Conservation (phyloP, 31 red algal genomes). For the Porphyra umbilicalis region DNA sequence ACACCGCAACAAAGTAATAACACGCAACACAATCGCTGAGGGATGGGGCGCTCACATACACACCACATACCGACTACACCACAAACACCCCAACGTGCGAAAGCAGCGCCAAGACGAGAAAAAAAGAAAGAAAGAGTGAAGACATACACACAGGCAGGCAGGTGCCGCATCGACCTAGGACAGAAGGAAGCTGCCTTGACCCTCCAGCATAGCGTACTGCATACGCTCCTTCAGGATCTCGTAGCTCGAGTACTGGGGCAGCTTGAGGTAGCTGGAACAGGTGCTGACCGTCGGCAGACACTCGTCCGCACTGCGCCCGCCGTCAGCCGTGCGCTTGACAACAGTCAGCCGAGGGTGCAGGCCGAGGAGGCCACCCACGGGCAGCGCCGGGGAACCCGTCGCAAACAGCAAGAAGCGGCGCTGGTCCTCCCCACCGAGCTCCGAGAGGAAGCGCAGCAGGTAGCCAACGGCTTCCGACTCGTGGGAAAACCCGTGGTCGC, state of each 20-base stretch:
- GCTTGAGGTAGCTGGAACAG: slow-evolving; percentile 97
- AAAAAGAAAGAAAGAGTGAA: too few species aligned
- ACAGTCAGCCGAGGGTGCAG: slow-evolving; percentile 87
- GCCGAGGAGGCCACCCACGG: slow-evolving; percentile 77
- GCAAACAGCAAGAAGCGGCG: slow-evolving; percentile 81
- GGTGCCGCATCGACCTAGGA: too few species aligned
- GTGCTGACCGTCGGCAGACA: slow-evolving; percentile 98
- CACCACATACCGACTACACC: too few species aligned
- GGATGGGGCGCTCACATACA: too few species aligned
- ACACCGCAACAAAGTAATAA: too few species aligned
- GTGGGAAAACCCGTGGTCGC: slow-evolving; percentile 85
- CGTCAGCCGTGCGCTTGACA: slow-evolving; percentile 77
- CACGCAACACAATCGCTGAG: too few species aligned
- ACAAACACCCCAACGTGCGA: too few species aligned
- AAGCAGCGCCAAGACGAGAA: too few species aligned
- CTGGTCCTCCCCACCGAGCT: slow-evolving; percentile 60
- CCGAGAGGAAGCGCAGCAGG: slow-evolving; percentile 59
- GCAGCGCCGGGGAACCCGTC: slow-evolving; percentile 84
- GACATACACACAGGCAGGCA: too few species aligned
- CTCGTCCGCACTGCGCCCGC: slow-evolving; percentile 70
- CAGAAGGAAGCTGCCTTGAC: slow-evolving; percentile 88
- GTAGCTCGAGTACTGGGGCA: slow-evolving; percentile 83
- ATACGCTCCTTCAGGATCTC: slow-evolving; percentile 67
- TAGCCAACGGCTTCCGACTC: slow-evolving; percentile 63
- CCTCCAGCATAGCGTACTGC: slow-evolving; percentile 82